phyloP scores from a whole-genome alignment of 1,139 yeast genomes.

The Hansenula lynferdii region DNA sequence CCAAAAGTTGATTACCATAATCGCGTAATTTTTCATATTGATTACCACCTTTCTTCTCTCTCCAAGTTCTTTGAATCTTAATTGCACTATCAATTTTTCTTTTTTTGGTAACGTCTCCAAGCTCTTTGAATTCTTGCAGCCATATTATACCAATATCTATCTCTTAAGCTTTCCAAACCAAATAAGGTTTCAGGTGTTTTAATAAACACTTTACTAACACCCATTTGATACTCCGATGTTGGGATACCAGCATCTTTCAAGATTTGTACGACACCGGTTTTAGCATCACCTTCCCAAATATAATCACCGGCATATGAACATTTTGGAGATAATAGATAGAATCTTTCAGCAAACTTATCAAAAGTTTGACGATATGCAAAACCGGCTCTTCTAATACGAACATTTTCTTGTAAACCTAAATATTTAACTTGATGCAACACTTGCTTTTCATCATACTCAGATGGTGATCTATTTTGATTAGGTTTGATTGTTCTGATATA shows the following conservation, averaged over 20 bases:
- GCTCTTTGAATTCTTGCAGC: constrained; percentile 98
- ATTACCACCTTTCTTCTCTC: constrained; percentile 75
- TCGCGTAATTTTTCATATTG: constrained; percentile 81
- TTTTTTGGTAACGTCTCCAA: constrained; percentile 80
- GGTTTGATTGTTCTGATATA: constrained; percentile 98
- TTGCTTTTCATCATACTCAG: constrained; percentile 83
- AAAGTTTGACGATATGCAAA: constrained; percentile 97
- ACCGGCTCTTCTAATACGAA: constrained; percentile 97
- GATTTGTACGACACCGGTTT: constrained; percentile 76
- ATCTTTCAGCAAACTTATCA: constrained; percentile 96
- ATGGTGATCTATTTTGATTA: constrained; percentile 86
- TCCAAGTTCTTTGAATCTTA: constrained; percentile 80
- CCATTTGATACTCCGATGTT: constrained; percentile 78
- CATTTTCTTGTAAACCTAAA: constrained; percentile 94
- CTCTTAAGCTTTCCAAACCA: constrained; percentile 95
- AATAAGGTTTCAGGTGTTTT: constrained; percentile 96
- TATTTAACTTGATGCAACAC: constrained; percentile 96
- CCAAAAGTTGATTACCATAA: constrained; percentile 65
- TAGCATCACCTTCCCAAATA: constrained; percentile 87
- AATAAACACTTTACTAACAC: constrained; percentile 91
- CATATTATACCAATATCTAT: constrained; percentile 97
- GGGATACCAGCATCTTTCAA: constrained; percentile 81
- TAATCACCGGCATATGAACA: constrained; percentile 99
- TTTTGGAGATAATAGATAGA: constrained; percentile 78
- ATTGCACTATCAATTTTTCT: constrained; percentile 86